Evolutionary conservation across 2,329 filamentous ascomycete species (phyloP), one percentile per base, ranked within the genome.

Genomic region (Dothideomycetidae sp.): DNA sequence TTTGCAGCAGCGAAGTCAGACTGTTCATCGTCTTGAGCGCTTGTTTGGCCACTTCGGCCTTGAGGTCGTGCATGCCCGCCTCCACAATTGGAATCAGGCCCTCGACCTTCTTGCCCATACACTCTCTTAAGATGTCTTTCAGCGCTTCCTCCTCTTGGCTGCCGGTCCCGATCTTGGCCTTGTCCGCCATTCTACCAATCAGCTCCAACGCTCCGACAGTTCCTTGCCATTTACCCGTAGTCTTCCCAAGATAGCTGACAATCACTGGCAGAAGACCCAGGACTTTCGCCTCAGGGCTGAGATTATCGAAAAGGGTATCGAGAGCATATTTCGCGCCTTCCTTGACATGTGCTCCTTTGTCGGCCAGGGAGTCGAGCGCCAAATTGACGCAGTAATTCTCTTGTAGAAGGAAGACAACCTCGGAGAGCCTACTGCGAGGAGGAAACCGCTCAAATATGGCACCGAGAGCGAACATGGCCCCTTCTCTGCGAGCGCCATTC

Each of bases 151-250:
- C 78, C 54, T 94, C 85, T 58, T 81, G 79, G 53, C 75, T 82
- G 42, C 82, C 85, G 44, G 82, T 73, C 39, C 79, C 77, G 58
- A 92, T 76, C 68, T 92, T 81, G 29, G 88, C 82, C 67, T 92
- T 93, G 56, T 93, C 81, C 33, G 90, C 90, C 79, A 96, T 93
- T 60, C 78, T 83, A 56, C 90, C 85, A 41, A 98, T 64, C 45
- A 96, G 60, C 58, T 80, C 76, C 54, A 80, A 79, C 31, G 83
- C 90, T 43, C 81, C 86, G 37, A 94, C 82, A 11, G 82, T 83
- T 43, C 90, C 90, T 63, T 98, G 90, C 90, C 90, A 98, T 63
- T 98, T 98, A 47, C 83, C 86, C 11, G 84, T 81, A 53, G 74
- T 75, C 62, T 84, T 92, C 54, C 68, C 67, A 18, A 98, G 68